phyloP scores from a whole-genome alignment of 2,329 filamentous ascomycete genomes.

The Pseudocercospora fijiensis region DNA sequence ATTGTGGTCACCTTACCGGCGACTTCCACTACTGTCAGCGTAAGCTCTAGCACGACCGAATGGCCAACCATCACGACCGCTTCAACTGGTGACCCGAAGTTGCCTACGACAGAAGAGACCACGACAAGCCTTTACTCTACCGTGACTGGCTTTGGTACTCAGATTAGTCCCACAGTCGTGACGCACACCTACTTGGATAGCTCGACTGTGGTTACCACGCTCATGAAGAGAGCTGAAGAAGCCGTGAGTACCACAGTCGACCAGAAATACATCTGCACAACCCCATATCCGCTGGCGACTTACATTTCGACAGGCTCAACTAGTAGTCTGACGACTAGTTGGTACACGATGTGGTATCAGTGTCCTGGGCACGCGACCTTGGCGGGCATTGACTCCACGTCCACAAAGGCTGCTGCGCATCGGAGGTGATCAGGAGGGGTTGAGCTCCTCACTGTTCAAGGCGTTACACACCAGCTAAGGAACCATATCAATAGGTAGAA shows the following conservation, averaged over 20 bases:
- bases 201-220: slow-evolving; percentile 1
- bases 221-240: not conserved
- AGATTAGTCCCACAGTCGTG: not conserved
- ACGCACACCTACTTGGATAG: slow-evolving; percentile 10
- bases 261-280: not conserved
- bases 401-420: not conserved
- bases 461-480: not conserved
- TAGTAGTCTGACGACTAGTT: not conserved
- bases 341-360: not conserved
- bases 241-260: slow-evolving; percentile 5
- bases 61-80: not conserved
- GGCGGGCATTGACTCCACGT: not conserved
- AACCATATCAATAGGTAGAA: not conserved
- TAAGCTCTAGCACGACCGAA: not conserved
- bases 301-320: not conserved
- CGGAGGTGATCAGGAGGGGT: not conserved
- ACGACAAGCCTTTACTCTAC: not conserved
- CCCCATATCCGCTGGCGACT: not conserved
- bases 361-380: not conserved
- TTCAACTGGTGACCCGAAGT: not conserved
- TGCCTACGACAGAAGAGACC: not conserved
- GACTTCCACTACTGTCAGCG: not conserved
- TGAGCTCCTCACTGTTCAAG: not conserved
- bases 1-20: not conserved
- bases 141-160: not conserved